Evolutionary conservation across 306 rosid species (phyloP), one percentile per base, ranked within the genome.

Genomic region (Comarum palustre): DNA sequence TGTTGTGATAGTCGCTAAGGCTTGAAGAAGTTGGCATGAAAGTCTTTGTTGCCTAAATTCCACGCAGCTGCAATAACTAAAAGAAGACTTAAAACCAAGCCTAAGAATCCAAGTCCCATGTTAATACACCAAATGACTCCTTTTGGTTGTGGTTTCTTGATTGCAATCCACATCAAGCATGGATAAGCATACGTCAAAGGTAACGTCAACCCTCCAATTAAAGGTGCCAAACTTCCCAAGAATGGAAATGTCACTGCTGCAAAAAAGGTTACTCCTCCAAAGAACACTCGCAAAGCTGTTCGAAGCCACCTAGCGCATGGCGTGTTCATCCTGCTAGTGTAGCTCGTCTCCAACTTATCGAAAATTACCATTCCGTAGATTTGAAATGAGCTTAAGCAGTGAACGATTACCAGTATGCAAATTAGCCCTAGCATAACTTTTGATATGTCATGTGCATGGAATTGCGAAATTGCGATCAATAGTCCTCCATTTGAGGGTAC

Each of bases 141-240:
- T 22, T 47, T 74, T 24, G 25, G 58, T 7, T 50, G 75, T 6
- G 90, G 91, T 22, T 86, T 89, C 84, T 83, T 87, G 38, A 92
- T 73, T 2, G 86, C 45, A 13, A 87, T 20, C 89, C 93, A 92
- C 91, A 92, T 92, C 86, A 89, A 85, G 72, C 97, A 89, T 0
- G 97, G 97, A 78, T 92, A 89, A 3, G 85, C 86, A 63, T 80
- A 86, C 0, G 96, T 81, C 48, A 92, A 2, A 3, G 97, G 97
- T 57, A 92, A 75, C 0, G 87, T 79, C 14, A 87, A 36, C 5
- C 90, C 90, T 68, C 93, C 96, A 0, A 86, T 42, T 11, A 92
- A 54, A 3, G 82, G 76, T 5, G 82, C 79, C 0, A 92, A 76
- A 25, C 72, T 71, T 11, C 86, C 87, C 27, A 92, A 66, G 82